Percentiles rank a stretch among this genome's conserved stretches.
These are phyloP conservation scores for Pichia terricola DNA, from an alignment of 1,139 yeast genomes.

Conservation along the genomic window DNA sequence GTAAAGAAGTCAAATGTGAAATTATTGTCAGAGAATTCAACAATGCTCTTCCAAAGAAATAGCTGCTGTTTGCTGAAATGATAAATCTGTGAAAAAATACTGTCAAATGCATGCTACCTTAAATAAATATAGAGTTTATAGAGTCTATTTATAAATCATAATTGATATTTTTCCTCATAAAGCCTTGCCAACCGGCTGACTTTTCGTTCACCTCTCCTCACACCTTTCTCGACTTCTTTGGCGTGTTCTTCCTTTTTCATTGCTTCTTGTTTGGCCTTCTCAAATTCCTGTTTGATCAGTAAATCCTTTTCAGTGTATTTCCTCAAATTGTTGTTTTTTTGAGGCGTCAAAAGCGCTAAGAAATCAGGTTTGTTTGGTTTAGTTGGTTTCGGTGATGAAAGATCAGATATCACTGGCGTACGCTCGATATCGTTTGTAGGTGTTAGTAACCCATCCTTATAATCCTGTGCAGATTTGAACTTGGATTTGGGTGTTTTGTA, in stretches of 20 bases:
- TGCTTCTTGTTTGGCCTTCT: slow-evolving; percentile 4
- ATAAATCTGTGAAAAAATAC: neutral
- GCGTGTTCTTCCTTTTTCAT: slow-evolving; percentile 8
- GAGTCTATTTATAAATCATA: neutral
- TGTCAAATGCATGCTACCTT: neutral
- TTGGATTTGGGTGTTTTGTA: neutral
- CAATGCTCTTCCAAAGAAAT: slow-evolving; percentile 15
- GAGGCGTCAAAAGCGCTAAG: neutral
- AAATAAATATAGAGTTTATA: too few species aligned
- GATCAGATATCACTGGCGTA: neutral
- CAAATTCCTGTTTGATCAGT: slow-evolving; percentile 17
- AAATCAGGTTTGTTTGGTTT: neutral
- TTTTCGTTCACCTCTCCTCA: slow-evolving; percentile 29
- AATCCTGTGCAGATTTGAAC: neutral
- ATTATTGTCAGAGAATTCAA: slow-evolving; percentile 77
- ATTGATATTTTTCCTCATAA: slow-evolving; percentile 37
- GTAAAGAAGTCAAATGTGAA: slow-evolving; percentile 72
- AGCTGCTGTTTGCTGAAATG: neutral
- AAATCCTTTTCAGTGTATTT: slow-evolving; percentile 25
- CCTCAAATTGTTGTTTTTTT: slow-evolving; percentile 16
- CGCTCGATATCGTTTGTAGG: slow-evolving; percentile 5
- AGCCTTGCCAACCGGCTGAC: slow-evolving; percentile 43
- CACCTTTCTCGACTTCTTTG: slow-evolving; percentile 12
- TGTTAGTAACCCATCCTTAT: slow-evolving; percentile 2
- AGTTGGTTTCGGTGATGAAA: neutral